Evolutionary conservation across 208 protist species (phyloP), one percentile per base, ranked within the genome.

Genomic region (Leishmania gerbilli): DNA sequence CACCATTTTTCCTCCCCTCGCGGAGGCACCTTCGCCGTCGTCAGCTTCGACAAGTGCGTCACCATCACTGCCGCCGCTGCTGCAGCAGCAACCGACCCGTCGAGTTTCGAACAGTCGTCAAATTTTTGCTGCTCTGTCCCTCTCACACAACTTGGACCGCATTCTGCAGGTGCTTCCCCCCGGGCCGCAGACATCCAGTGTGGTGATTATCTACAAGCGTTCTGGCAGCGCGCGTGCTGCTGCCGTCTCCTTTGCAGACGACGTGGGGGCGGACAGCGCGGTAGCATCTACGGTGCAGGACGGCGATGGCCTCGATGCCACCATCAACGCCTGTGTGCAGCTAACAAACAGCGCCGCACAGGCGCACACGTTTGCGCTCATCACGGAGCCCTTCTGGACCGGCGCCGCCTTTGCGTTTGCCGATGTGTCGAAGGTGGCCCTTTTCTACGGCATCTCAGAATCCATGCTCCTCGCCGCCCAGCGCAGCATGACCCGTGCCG

Each of bases 91-190:
- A n/a, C 51, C 62, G 21, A 9, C 58, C 5, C 76, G 71, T 17
- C 68, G 45, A 24, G 15, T 76, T 19, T 79, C 82, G 34, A 69
- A 42, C 53, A 84, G 85, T 13, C 89, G 87, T 15, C 83, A 85
- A n/a, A 78, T 95, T 21, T 97, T 94, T 68, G 71, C 88, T 13
- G 84, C 86, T 11, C 87, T 95, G 31, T 92, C 93, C 34, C 84
- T 89, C 65, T 87, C 91, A 8, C 89, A 91, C 74, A 91, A 95
- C 74, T 79, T 95, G 24, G 82, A 95, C 68, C 87, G 88, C 24
- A 88, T 93, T 45, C 67, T 93, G 55, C 83, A 88, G 62, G 76
- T 84, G 51, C 83, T 97, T 7, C 87, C 93, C 1, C 87, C 91
- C 6, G 84, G 80, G 47, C 83, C 87, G 13, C 83, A 79, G 8